Evolutionary conservation across 2,329 filamentous ascomycete genomes (phyloP).

Genomic region (Beauveria sp.): DNA sequence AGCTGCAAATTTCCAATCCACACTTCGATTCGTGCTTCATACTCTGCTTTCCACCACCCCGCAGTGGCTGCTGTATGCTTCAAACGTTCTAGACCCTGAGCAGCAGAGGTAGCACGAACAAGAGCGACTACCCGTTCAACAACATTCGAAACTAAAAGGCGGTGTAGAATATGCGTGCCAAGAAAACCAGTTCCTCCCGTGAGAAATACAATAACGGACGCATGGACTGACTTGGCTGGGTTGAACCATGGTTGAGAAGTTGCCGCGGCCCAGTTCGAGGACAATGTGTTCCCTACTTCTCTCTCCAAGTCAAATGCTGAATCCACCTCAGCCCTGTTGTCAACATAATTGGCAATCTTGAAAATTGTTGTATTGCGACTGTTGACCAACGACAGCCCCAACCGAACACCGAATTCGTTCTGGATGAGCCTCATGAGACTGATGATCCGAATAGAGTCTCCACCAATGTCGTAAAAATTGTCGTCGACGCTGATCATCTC

Average conservation of each 20-base stretch:
- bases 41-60: conserved; percentile 15
- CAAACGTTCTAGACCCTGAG: conserved; percentile 13
- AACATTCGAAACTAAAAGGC: background rate
- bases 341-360: conserved; percentile 13
- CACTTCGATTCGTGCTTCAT: conserved; percentile 42
- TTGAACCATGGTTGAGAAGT: background rate
- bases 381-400: conserved; percentile 14
- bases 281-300: background rate
- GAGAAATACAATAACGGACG: background rate
- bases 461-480: conserved; percentile 5
- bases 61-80: conserved; percentile 9
- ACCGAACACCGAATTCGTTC: conserved; percentile 10
- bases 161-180: conserved; percentile 12
- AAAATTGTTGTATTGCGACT: conserved; percentile 15
- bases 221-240: background rate
- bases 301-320: background rate
- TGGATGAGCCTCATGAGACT: background rate
- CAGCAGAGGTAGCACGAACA: conserved; percentile 10
- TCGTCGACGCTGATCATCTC: background rate
- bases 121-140: conserved; percentile 1
- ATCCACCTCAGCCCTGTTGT: background rate
- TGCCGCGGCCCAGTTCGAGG: background rate
- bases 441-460: conserved; percentile 8
- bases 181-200: conserved; percentile 15
- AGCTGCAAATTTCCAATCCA: conserved; percentile 66